Conservation (phyloP, 2,329 filamentous ascomycete species). For the Leptographium flavum region DNA sequence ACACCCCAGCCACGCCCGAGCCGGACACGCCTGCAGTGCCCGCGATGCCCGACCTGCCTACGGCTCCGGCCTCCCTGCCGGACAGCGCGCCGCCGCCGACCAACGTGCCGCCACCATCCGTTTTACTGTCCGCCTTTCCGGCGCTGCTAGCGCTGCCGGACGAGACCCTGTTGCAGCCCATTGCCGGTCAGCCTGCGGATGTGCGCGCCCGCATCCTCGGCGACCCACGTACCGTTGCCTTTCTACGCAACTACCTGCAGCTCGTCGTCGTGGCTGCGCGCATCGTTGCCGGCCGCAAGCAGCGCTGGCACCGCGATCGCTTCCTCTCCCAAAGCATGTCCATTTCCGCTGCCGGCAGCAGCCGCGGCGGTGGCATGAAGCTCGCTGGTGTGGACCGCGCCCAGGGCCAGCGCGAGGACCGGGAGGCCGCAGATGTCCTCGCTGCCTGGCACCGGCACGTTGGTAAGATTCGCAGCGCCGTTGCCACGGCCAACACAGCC, state of each 20-base stretch:
- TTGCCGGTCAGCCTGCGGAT: constrained; percentile 41
- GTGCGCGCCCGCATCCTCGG: constrained; percentile 50
- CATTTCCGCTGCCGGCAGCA: constrained; percentile 52
- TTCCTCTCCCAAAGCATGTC: constrained; percentile 77
- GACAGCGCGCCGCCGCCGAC: constrained; percentile 47
- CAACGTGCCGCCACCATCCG: constrained; percentile 78
- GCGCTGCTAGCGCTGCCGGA: constrained; percentile 53
- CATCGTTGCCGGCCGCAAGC: constrained; percentile 69
- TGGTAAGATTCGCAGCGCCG: constrained; percentile 57
- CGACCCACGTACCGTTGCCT: constrained; percentile 45
- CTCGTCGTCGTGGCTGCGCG: constrained; percentile 58
- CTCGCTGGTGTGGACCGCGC: constrained; percentile 72
- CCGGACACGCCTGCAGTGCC: not conserved
- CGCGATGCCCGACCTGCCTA: not conserved
- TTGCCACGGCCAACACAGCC: constrained; percentile 48
- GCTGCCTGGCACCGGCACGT: constrained; percentile 62
- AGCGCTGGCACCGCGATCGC: constrained; percentile 83
- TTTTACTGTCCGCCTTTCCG: constrained; percentile 66
- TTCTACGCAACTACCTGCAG: constrained; percentile 49
- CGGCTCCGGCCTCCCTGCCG: constrained; percentile 5
- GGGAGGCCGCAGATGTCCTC: constrained; percentile 68
- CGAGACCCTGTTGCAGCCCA: constrained; percentile 48
- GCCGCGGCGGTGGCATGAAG: constrained; percentile 76
- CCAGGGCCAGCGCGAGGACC: constrained; percentile 69
- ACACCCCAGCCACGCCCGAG: not conserved